Conservation (phyloP, 2,329 filamentous ascomycete species). For the Nothophaeocryptopus gaeumannii region DNA sequence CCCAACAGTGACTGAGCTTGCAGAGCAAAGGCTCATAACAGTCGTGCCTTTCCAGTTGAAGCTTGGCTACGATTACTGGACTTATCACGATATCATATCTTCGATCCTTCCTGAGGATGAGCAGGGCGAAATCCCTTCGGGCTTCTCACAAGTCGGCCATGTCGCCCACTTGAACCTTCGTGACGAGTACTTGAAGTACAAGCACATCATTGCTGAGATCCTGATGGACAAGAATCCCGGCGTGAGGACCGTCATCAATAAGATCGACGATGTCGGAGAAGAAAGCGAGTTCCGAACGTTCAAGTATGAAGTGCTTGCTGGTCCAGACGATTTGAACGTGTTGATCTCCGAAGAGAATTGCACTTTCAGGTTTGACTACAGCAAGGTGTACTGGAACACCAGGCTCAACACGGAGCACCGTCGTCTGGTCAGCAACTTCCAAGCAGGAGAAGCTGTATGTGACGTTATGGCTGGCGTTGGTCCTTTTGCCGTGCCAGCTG, state of each 20-base stretch:
- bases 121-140: constrained; percentile 75
- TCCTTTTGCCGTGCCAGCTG: constrained; percentile 88
- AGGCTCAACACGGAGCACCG: constrained; percentile 86
- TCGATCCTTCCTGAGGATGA: constrained; percentile 77
- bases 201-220: constrained; percentile 78
- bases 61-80: constrained; percentile 84
- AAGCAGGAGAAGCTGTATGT: constrained; percentile 81
- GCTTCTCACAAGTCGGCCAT: constrained; percentile 86
- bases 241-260: constrained; percentile 91
- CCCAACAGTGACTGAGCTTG: constrained; percentile 63
- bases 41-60: constrained; percentile 72
- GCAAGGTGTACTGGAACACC: constrained; percentile 97
- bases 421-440: constrained; percentile 71
- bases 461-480: constrained; percentile 98
- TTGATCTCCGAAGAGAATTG: constrained; percentile 78
- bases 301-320: constrained; percentile 82
- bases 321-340: constrained; percentile 78
- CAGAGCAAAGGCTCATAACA: constrained; percentile 64
- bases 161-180: constrained; percentile 91
- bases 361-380: constrained; percentile 88
- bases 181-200: constrained; percentile 79
- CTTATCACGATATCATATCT: constrained; percentile 77
- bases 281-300: constrained; percentile 89
- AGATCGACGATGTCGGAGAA: constrained; percentile 80
- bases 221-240: constrained; percentile 83